Percentiles rank a stretch among this genome's conserved stretches.
Evolutionary conservation across 768 basidiomycete species (phyloP).

Genomic region (Macrolepiota albuminosa): DNA sequence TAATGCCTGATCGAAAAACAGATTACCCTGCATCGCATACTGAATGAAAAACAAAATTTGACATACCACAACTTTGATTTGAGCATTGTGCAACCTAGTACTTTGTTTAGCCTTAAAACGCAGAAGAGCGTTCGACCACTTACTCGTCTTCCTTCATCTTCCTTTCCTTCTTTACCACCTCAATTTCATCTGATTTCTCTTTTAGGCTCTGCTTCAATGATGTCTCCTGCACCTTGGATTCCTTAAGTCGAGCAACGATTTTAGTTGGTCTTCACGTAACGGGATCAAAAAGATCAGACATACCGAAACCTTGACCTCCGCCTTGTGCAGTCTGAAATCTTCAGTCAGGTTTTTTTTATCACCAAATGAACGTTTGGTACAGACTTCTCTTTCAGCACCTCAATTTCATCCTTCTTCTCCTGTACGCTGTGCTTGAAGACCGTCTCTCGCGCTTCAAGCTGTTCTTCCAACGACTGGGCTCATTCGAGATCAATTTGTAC

Average conservation of each 20-base stretch:
- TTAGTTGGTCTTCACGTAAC: background rate
- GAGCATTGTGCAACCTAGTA: background rate
- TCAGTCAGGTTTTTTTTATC: background rate
- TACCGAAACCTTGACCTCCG: background rate
- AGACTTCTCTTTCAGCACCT: background rate
- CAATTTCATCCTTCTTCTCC: background rate
- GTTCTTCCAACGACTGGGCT: conserved; percentile 10
- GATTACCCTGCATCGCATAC: background rate
- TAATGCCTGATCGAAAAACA: conserved; percentile 8
- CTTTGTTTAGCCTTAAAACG: background rate
- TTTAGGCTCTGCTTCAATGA: conserved; percentile 28
- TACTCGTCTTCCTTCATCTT: background rate
- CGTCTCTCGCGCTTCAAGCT: conserved; percentile 39
- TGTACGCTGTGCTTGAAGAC: conserved; percentile 28
- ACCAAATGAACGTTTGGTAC: background rate
- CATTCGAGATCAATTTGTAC: background rate
- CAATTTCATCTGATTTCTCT: background rate
- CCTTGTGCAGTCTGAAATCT: background rate
- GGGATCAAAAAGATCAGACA: background rate
- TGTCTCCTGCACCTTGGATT: conserved; percentile 37
- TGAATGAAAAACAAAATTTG: background rate
- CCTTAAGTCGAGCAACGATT: background rate
- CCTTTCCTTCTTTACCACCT: background rate
- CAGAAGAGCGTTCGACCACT: background rate
- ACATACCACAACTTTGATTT: background rate